Base-by-base conservation (phyloP, 148 eudicot species). In the Camellia lanceoleosa region DNA sequence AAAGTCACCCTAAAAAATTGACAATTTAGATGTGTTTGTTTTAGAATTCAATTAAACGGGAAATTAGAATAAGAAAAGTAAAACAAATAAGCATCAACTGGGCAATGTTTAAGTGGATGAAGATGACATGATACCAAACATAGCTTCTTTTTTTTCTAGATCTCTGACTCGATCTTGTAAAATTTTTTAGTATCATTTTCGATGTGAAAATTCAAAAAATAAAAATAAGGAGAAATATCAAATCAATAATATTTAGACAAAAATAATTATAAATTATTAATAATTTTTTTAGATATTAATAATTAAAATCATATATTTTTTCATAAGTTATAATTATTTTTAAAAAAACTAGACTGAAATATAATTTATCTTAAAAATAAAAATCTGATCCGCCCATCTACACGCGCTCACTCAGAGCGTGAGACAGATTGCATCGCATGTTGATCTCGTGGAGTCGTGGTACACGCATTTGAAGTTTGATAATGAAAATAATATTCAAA, bases 201-300 rank as follows among this genome's bases (percentile, higher is more conserved):
- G 38, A 71, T 71, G 74, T 55, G 56, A 69, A 46, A 47, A 71
- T 71, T 71, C 74, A 46, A 71, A 49, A 19, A 43, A 30, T 1
- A 30, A 30, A 30, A 30, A 30, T 30, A 30, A 30, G 38, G 38
- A 30, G 38, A 30, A 30, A 1, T 30, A 1, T 30, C 38, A 30
- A 30, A 30, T 30, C 38, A 30, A 30, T 30, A 30, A 30, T 30
- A 1, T 30, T 30, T 1, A 30, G 38, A 30, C 1, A 1, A 30
- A 30, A 30, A 30, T 30, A 30, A 30, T 30, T 30, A 30, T 30
- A 1, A 30, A 30, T 30, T 30, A 30, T 1, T 30, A 30, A 30
- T 30, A 30, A 30, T 1, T 30, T 30, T 30, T 30, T 30, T 30
- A 30, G 38, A 30, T 30, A 30, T 30, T 1, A 30, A 30, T 30